These are phyloP conservation scores for Solanum corneliomulleri DNA, from an alignment of 257 asterid genomes.

Conservation along the genomic window DNA sequence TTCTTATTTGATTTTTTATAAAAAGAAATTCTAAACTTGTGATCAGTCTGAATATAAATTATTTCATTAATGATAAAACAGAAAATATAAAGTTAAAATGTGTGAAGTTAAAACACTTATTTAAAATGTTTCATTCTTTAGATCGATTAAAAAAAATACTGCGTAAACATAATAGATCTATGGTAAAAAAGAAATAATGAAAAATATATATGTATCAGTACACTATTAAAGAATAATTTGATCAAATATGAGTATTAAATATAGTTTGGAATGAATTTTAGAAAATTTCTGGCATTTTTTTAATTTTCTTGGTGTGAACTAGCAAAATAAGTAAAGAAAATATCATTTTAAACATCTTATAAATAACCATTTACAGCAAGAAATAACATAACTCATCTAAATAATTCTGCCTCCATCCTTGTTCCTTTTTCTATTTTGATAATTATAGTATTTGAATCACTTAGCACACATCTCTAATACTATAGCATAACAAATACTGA, in stretches of 20 bases:
- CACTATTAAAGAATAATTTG: background rate
- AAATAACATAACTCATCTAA: background rate
- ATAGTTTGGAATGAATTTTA: background rate
- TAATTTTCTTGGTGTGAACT: background rate
- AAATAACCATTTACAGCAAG: background rate
- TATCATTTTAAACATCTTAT: background rate
- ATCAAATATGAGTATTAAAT: background rate
- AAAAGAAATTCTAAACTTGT: background rate
- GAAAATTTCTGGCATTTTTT: background rate
- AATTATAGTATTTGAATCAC: no score
- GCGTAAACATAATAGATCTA: no score
- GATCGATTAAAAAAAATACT: no score
- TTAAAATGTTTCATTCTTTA: no score
- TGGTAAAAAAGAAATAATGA: no score
- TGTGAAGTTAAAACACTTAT: background rate
- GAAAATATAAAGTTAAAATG: background rate
- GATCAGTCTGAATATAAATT: background rate
- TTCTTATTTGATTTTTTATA: rapidly evolving
- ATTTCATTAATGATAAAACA: background rate
- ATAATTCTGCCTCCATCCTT: background rate
- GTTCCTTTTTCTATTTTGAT: no score
- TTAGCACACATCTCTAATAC: background rate
- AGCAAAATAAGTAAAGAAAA: background rate
- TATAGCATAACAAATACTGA: background rate
- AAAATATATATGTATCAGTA: background rate